Conservation (phyloP, 2,329 filamentous ascomycete genomes). For the Pseudocercospora eumusae region DNA sequence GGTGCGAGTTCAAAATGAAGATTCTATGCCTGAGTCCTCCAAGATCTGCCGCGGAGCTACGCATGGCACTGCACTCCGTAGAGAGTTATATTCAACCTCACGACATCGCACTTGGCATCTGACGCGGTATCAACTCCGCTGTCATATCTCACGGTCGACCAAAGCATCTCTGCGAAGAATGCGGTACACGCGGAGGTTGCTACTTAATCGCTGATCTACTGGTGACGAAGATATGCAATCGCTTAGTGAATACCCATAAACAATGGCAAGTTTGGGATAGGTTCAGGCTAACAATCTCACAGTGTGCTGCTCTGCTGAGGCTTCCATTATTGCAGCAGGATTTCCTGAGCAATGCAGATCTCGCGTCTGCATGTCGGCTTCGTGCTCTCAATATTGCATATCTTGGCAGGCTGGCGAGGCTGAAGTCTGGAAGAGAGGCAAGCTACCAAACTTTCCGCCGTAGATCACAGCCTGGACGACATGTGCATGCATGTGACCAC, state of each 20-base stretch:
- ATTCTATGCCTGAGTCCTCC: not conserved
- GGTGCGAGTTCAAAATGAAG: not conserved
- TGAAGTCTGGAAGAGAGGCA: constrained; percentile 3
- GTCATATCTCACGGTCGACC: not conserved
- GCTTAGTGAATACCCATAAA: not conserved
- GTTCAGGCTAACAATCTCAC: not conserved
- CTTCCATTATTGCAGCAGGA: not conserved
- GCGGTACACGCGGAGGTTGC: not conserved
- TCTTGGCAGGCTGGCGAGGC: not conserved
- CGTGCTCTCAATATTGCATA: not conserved
- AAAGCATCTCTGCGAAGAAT: not conserved
- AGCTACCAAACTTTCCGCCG: not conserved
- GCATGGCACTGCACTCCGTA: not conserved
- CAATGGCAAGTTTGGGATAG: not conserved
- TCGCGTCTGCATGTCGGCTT: not conserved
- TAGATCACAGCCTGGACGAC: not conserved
- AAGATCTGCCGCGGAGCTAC: not conserved
- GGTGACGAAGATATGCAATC: not conserved
- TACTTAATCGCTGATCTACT: not conserved
- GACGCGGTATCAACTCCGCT: not conserved
- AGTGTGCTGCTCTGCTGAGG: not conserved
- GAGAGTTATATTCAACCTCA: not conserved
- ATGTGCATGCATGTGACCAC: not conserved
- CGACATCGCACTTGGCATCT: not conserved
- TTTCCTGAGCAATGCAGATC: not conserved